A percentile compares a stretch with the other conserved stretches of the same genome.
Conservation (phyloP, 2,329 filamentous ascomycete genomes). For the Colletotrichum tropicale region DNA sequence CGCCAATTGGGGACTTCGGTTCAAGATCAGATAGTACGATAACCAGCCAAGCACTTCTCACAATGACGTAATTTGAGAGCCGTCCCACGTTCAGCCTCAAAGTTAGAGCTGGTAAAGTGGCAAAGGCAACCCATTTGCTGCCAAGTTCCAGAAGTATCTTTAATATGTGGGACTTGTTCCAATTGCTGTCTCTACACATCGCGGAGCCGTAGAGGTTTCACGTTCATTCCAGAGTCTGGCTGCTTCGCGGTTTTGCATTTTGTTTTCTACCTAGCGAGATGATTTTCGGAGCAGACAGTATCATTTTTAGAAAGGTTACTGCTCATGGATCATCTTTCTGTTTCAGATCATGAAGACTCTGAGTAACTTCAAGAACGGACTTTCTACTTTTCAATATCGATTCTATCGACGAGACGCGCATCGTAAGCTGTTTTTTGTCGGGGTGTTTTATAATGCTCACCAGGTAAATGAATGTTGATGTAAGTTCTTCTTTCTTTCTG, state of each 20-base stretch:
- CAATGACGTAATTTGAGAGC: neutral
- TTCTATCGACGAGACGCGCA: neutral
- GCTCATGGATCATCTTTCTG: no score
- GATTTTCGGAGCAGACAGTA: no score
- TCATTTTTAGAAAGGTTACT: no score
- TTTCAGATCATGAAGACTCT: no score
- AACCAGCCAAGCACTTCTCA: neutral
- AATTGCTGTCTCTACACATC: neutral
- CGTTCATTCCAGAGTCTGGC: neutral
- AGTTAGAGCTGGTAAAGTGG: accelerated
- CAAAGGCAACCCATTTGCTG: neutral
- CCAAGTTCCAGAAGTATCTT: neutral
- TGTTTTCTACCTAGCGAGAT: neutral
- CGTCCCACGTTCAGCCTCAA: neutral
- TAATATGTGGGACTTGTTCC: neutral
- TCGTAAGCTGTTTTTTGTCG: neutral
- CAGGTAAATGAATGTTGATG: neutral
- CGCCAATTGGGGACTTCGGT: neutral
- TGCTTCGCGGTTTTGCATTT: neutral
- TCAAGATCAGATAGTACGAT: accelerated
- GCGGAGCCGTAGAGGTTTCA: neutral
- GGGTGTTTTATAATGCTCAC: neutral
- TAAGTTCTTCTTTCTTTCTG: neutral
- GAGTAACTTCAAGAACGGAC: no score
- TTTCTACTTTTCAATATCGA: neutral